Evolutionary conservation across 768 basidiomycete species (phyloP), one percentile per base, ranked within the genome.

Genomic region (Tremella yokohamensis): DNA sequence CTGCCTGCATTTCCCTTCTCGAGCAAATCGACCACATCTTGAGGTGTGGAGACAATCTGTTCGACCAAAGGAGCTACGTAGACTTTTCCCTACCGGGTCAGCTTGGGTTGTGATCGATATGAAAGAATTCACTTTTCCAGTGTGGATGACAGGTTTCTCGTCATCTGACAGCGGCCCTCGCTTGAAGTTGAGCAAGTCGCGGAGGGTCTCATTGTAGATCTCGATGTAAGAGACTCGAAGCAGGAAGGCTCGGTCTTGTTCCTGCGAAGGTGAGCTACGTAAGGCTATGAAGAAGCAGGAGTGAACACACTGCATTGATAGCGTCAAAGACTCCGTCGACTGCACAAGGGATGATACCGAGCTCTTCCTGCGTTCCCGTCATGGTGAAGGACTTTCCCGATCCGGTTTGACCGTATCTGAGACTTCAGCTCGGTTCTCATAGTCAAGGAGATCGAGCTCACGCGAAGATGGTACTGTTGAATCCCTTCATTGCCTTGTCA

Each of bases 11-110:
- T 70, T 2, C 75, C 75, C 40, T 89, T 79, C 42, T 83, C 77
- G n/a, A 99, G 76, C 63, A 88, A 86, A 15, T 79, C 79, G 29
- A 98, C 77, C 56, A 85, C 85, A 66, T 97, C 90, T 40, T 86
- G 81, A 16, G 88, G 74, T 1, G 86, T 87, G 84, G 88, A 94
- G 48, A 85, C 82, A 48, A 81, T 79, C 54, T 88, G 83, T 1
- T 87, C 81, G 52, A 91, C 78, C 9, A 89, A 73, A 2, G 75
- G 75, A 9, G 72, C 69, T 8, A 76, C 75, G 22, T 65, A 69
- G 1, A 76, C 75, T 55, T 73, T 68, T 0, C 71, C 73, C 73
- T 76, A 45, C 25, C 8, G 18, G 15, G 45, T 52, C 19, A 52
- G 49, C 49, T 16, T 3, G 38, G 34, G 20, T 22, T 3, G n/a